Evolutionary conservation across 495 filamentous ascomycete genomes (phyloP).

Genomic region (Ramalina intermedia): DNA sequence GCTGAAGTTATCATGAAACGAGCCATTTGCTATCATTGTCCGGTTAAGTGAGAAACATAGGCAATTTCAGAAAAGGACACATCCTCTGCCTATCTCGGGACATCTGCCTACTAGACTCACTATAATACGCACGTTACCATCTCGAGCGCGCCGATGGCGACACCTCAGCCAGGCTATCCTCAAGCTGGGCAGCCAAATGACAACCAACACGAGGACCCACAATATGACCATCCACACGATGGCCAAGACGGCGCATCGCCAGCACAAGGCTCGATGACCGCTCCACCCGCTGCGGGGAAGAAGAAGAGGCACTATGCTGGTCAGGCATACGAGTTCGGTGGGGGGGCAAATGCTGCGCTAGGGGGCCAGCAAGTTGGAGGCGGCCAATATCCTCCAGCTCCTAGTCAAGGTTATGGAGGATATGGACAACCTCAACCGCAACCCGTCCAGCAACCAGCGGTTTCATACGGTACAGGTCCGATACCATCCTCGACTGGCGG

Average conservation of each 20-base stretch:
- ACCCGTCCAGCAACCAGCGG: constrained; percentile 31
- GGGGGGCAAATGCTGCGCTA: constrained; percentile 69
- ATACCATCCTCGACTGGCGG: constrained; percentile 21
- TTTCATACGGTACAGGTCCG: constrained; percentile 36
- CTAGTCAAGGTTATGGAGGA: constrained; percentile 27
- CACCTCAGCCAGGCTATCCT: constrained; percentile 53
- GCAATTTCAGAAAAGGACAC: no score
- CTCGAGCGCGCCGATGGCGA: constrained; percentile 24
- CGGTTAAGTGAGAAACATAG: no score
- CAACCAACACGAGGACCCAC: constrained; percentile 31
- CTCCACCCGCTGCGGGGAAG: constrained; percentile 37
- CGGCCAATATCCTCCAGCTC: constrained; percentile 28
- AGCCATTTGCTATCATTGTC: no score
- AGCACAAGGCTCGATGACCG: constrained; percentile 21
- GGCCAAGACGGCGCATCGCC: constrained; percentile 29
- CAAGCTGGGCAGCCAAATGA: constrained; percentile 28
- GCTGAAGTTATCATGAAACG: no score
- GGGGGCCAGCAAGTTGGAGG: constrained; percentile 41
- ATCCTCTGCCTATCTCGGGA: no score
- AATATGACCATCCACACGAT: constrained; percentile 29
- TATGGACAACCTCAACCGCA: constrained; percentile 40
- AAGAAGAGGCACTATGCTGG: constrained; percentile 92
- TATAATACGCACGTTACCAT: no score
- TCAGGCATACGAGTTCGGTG: constrained; percentile 84
- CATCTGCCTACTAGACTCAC: no score